phyloP scores from a whole-genome alignment of 805 yeast genomes.

The Babjeviella inositovora region DNA sequence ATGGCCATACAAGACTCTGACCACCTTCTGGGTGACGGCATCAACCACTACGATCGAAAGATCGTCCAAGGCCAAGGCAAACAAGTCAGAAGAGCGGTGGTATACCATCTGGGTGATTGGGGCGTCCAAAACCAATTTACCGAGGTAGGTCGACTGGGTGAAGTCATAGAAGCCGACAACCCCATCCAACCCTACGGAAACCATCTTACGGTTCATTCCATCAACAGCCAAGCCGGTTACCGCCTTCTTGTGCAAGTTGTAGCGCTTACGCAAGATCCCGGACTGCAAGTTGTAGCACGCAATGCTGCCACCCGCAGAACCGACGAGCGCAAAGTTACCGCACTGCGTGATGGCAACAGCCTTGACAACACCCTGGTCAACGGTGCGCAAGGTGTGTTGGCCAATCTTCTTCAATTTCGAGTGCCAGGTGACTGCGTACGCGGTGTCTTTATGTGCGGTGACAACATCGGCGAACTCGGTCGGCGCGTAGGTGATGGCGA shows the following conservation, averaged over 20 bases:
- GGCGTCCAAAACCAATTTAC: constrained; percentile 51
- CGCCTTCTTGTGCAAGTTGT: constrained; percentile 55
- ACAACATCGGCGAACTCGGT: constrained; percentile 89
- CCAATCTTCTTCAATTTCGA: constrained; percentile 70
- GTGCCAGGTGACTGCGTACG: constrained; percentile 85
- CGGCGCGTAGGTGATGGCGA: constrained; percentile 61
- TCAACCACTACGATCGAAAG: constrained; percentile 75
- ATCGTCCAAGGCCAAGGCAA: constrained; percentile 80
- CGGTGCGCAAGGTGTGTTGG: constrained; percentile 48
- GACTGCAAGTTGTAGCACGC: constrained; percentile 84
- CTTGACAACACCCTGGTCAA: constrained; percentile 66
- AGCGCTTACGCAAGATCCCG: constrained; percentile 63
- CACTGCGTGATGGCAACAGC: constrained; percentile 74
- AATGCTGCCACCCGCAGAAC: constrained; percentile 75
- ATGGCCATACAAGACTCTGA: constrained; percentile 84
- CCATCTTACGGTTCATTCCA: constrained; percentile 80
- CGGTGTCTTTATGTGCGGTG: constrained; percentile 76
- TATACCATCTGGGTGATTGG: constrained; percentile 68
- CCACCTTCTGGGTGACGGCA: constrained; percentile 61
- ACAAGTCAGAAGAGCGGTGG: constrained; percentile 70
- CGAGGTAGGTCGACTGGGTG: constrained; percentile 47
- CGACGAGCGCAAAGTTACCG: constrained; percentile 90
- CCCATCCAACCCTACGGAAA: constrained; percentile 83
- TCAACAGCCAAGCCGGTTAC: constrained; percentile 85
- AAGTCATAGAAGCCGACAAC: constrained; percentile 78